Percentiles rank a stretch among this genome's conserved stretches.
These are phyloP conservation scores for Fragaria ananassa DNA, from an alignment of 306 rosid genomes.

Conservation along the genomic window DNA sequence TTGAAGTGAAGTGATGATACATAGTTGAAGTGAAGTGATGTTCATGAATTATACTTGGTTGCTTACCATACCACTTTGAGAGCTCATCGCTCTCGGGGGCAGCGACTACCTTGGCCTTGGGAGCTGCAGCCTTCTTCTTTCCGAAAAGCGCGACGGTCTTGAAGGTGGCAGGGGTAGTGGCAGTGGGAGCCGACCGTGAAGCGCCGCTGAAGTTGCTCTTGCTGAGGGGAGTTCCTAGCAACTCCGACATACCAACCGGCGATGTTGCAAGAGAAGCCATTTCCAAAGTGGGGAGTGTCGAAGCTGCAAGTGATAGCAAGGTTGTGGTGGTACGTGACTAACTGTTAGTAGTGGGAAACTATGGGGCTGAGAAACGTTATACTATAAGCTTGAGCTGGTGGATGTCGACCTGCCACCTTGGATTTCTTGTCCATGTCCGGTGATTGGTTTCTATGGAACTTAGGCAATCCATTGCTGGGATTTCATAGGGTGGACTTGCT, in stretches of 20 bases:
- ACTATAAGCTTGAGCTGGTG: slow-evolving; percentile 71
- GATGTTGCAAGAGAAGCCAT: slow-evolving; percentile 83
- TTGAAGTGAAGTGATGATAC: not conserved
- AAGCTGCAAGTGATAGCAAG: slow-evolving; percentile 7
- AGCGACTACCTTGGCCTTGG: slow-evolving; percentile 59
- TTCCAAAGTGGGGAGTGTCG: not conserved
- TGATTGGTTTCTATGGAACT: slow-evolving; percentile 48
- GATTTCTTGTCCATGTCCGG: slow-evolving; percentile 36
- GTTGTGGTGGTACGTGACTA: slow-evolving; percentile 13
- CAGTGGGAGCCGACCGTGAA: slow-evolving; percentile 51
- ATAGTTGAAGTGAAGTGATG: not conserved
- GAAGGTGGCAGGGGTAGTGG: slow-evolving; percentile 55
- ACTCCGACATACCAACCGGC: slow-evolving; percentile 80
- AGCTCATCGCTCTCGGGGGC: slow-evolving; percentile 64
- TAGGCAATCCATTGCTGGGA: slow-evolving; percentile 58
- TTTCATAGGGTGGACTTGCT: slow-evolving; percentile 50
- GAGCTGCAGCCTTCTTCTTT: slow-evolving; percentile 61
- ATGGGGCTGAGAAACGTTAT: slow-evolving; percentile 18
- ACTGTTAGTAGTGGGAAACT: not conserved
- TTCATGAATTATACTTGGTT: not conserved
- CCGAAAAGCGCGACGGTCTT: slow-evolving; percentile 81
- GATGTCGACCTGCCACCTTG: slow-evolving; percentile 71
- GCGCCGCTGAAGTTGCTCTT: slow-evolving; percentile 48
- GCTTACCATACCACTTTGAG: slow-evolving; percentile 99
- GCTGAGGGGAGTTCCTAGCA: slow-evolving; percentile 70